Conservation (phyloP, 176 grass and related monocot genomes). For the Urochloa ruziziensis region DNA sequence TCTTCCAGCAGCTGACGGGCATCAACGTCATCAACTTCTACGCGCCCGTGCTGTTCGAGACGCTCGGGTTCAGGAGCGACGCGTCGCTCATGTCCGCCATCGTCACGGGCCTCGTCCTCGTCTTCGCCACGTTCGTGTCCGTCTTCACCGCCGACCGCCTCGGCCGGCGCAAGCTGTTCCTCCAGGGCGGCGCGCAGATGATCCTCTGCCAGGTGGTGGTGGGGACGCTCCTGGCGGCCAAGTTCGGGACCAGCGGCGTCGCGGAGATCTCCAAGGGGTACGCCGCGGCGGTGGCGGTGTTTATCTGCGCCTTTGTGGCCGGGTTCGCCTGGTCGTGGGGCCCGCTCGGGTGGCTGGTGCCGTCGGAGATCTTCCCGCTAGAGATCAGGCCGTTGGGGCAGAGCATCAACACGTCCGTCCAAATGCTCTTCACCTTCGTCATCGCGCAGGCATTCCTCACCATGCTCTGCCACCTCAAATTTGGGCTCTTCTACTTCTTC, state of each 20-base stretch:
- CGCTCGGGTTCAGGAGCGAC: too few relatives aligned
- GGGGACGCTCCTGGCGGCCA: slow-evolving; percentile 27
- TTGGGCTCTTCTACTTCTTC: slow-evolving; percentile 76
- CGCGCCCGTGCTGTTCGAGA: slow-evolving; percentile 54
- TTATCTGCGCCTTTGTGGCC: slow-evolving; percentile 85
- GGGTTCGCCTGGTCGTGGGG: slow-evolving; percentile 92
- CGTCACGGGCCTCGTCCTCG: slow-evolving; percentile 44
- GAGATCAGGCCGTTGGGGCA: slow-evolving; percentile 78
- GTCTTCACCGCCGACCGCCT: slow-evolving; percentile 42
- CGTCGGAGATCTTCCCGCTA: slow-evolving; percentile 85
- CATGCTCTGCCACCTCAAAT: slow-evolving; percentile 62
- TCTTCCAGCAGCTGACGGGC: slow-evolving; percentile 54
- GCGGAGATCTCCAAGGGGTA: slow-evolving; percentile 18
- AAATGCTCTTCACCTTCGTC: slow-evolving; percentile 45
- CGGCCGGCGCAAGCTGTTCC: slow-evolving; percentile 37
- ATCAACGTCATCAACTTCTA: slow-evolving; percentile 71
- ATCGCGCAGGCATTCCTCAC: slow-evolving; percentile 56
- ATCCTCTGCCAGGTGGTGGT: slow-evolving; percentile 29
- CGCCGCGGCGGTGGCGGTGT: slow-evolving; percentile 23
- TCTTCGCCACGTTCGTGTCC: slow-evolving; percentile 45
- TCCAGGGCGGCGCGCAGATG: slow-evolving; percentile 35
- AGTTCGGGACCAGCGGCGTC: slow-evolving; percentile 32
- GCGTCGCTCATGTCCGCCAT: slow-evolving; percentile 41
- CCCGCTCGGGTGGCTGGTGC: slow-evolving; percentile 80
- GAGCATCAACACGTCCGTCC: slow-evolving; percentile 64